A percentile compares a stretch with the other conserved stretches of the same genome.
Evolutionary conservation across 257 asterid genomes (phyloP).

Genomic region (Petunia axillaris): DNA sequence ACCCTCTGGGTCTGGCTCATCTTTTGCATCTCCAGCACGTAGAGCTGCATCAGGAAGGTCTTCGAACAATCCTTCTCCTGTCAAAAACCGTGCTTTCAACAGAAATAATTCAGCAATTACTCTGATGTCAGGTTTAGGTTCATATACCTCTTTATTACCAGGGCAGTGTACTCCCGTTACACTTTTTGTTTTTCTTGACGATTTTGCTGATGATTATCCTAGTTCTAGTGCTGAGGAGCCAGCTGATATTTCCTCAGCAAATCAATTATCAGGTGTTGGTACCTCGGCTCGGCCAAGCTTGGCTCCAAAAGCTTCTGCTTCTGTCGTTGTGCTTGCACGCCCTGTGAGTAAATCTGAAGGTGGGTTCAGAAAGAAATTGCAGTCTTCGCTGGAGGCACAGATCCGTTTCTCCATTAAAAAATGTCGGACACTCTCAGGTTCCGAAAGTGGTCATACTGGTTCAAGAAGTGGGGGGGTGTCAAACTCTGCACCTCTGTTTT

Average conservation of each 20-base stretch:
- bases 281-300: conserved; percentile 52
- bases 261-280: conserved; percentile 48
- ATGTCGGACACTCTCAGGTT: conserved; percentile 79
- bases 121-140: conserved; percentile 78
- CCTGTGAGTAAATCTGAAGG: conserved; percentile 75
- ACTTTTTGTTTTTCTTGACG: conserved; percentile 85
- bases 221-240: conserved; percentile 58
- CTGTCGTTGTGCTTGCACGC: conserved; percentile 84
- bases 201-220: conserved; percentile 60
- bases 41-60: conserved; percentile 48
- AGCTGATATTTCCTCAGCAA: conserved; percentile 49
- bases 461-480: conserved; percentile 59
- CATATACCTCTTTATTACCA: conserved; percentile 76
- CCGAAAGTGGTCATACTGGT: conserved; percentile 65
- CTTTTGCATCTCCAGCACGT: conserved; percentile 56
- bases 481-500: conserved; percentile 66
- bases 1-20: conserved; percentile 48
- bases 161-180: conserved; percentile 91
- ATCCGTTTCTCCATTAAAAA: conserved; percentile 89
- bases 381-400: conserved; percentile 96
- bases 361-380: conserved; percentile 73
- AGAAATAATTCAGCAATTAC: conserved; percentile 65
- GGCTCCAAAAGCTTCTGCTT: conserved; percentile 65
- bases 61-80: conserved; percentile 65
- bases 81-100: conserved; percentile 60